Evolutionary conservation across 1,284 basidiomycete species (phyloP), one percentile per base, ranked within the genome.

Genomic region (Ceratobasidium papillatum): DNA sequence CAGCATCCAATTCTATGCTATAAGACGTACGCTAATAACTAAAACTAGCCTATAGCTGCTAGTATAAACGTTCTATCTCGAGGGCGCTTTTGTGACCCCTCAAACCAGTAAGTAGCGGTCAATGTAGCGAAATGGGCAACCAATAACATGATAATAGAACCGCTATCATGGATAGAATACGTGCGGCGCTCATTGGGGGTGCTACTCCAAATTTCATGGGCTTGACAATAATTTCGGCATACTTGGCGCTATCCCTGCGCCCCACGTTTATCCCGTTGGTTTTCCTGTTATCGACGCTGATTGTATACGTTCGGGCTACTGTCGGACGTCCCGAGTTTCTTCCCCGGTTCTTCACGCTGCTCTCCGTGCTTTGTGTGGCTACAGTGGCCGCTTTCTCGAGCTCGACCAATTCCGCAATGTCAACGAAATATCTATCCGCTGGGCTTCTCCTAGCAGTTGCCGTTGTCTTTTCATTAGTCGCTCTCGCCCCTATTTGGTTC

Each of bases 401-500:
- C 63, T 71, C 68, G 19, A 71, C 72, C 32, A 43, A 22, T 8
- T 68, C 76, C 8, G 76, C 76, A 12, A 58, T 76, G 19, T 89
- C 80, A 19, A 74, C 79, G 3, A 54, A 69, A 12, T 49, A 76
- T 22, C 56, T 78, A 1, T 72, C 91, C 0, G 30, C 91, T 25
- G 27, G 81, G 2, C 83, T 86, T 0, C 80, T 91, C 1, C 80
- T 83, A 52, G 43, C 77, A 7, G 77, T 87, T 22, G 85, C 86
- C 0, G 36, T 49, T 5, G 27, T 66, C 3, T 76, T 71, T 30
- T 63, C 68, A 19, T 8, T 71, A 1, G 30, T 69, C 32, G 52
- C 75, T 9, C 62, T 75, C 25, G 54, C 49, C 27, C 68, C 68
- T 14, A 63, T 76, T 11, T 30, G 62, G 34, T 19, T 68, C 25